phyloP scores from a whole-genome alignment of 1,284 basidiomycete species.

The Boletellus deceptivus region DNA sequence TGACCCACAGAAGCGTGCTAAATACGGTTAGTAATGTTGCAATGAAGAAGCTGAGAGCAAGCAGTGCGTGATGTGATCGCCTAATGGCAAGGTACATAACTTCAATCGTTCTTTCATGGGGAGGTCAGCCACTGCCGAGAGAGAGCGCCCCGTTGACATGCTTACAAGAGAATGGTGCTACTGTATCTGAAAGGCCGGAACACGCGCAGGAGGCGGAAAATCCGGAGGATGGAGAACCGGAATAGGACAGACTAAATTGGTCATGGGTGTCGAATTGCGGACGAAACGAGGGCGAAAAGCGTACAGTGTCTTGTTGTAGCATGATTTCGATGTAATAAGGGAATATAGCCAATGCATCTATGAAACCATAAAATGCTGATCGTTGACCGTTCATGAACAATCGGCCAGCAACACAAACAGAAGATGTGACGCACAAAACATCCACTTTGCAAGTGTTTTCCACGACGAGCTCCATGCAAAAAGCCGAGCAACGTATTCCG shows the following conservation, averaged over 20 bases:
- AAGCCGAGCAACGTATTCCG: constrained; percentile 70
- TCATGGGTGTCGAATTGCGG: not conserved
- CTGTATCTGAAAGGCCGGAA: constrained; percentile 86
- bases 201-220: constrained; percentile 81
- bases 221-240: constrained; percentile 82
- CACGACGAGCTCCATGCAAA: constrained; percentile 65
- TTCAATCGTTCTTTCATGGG: constrained; percentile 70
- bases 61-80: constrained; percentile 80
- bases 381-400: constrained; percentile 10
- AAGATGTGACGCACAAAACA: constrained; percentile 56
- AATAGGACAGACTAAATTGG: constrained; percentile 71
- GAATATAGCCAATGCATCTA: constrained; percentile 80
- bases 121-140: not conserved
- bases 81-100: constrained; percentile 90
- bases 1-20: constrained; percentile 74
- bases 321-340: constrained; percentile 87
- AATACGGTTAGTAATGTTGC: constrained; percentile 82
- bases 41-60: constrained; percentile 88
- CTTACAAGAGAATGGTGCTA: constrained; percentile 75
- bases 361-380: constrained; percentile 80
- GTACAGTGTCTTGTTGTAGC: constrained; percentile 80
- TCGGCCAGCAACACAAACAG: not conserved
- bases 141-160: constrained; percentile 6
- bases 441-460: constrained; percentile 59
- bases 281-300: constrained; percentile 20